Base-by-base conservation (phyloP, 345 rosid genomes). In the Eucalyptus marginata region DNA sequence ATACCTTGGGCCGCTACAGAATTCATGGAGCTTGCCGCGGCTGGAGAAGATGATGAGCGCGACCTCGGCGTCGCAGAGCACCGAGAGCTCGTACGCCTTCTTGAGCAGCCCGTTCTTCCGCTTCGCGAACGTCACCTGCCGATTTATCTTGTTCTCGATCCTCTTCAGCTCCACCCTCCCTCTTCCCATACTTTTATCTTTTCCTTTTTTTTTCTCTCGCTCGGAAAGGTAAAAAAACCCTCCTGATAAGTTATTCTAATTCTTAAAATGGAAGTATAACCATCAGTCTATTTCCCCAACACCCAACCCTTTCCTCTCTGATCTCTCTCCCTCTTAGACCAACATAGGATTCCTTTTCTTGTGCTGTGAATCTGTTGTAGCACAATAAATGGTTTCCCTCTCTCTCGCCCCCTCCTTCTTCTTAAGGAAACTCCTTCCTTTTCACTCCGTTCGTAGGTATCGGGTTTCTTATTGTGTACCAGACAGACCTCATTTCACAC, bases 111-210 rank as follows among this genome's bases (percentile, higher is more conserved):
- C 97, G 84, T 94, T 96, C 90, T 97, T 90, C 89, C 99, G 90
- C 93, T 96, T 96, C 10, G 97, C 95, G 89, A 91, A 96, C 44
- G 99, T 96, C 81, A 96, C 97, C 79, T 96, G 97, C 91, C 99
- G 90, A 92, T 93, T 96, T 18, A 97, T 96, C 54, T 94, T 88
- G 95, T 95, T 96, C 95, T 96, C 98, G 79, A 95, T 96, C 91
- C 93, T 95, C 96, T 92, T 96, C 94, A 96, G 94, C 95, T 96
- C 96, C 92, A 94, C 95, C 95, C 94, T 94, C 47, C 97, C 98
- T 90, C 98, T 91, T 90, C 96, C 95, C 98, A 96, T 96, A 3
- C 11, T 16, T 49, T 80, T 54, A 31, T 46, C 31, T 49, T 49
- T 49, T 31, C n/a, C 58, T 20, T 59, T 52, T 52, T 52, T 59